These are phyloP conservation scores for Acer saccharum DNA, from an alignment of 345 rosid genomes.

Conservation along the genomic window DNA sequence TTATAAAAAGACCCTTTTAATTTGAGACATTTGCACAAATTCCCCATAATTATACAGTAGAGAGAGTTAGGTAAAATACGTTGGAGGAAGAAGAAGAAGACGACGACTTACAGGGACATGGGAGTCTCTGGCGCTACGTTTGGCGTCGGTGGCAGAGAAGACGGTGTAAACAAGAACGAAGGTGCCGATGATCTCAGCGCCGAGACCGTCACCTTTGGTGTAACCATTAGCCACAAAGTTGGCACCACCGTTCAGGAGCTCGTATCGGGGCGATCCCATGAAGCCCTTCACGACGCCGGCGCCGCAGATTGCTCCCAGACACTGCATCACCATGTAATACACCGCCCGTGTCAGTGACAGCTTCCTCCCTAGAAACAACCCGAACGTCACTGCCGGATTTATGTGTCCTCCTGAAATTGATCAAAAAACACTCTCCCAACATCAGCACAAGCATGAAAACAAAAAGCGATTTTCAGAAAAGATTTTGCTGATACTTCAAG, in stretches of 20 bases:
- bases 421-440: neutral
- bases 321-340: constrained; percentile 58
- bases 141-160: constrained; percentile 64
- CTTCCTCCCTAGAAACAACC: constrained; percentile 54
- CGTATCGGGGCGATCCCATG: constrained; percentile 25
- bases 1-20: neutral
- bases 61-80: neutral
- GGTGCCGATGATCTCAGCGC: constrained; percentile 50
- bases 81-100: too few species aligned
- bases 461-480: neutral
- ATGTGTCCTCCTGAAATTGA: constrained; percentile 47
- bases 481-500: neutral
- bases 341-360: constrained; percentile 50
- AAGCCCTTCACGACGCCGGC: constrained; percentile 60
- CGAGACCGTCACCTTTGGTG: constrained; percentile 53
- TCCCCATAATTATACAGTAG: neutral
- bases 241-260: constrained; percentile 38
- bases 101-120: constrained; percentile 49
- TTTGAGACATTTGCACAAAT: neutral
- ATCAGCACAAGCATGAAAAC: neutral
- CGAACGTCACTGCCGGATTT: constrained; percentile 52
- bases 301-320: constrained; percentile 56
- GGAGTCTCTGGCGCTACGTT: constrained; percentile 59
- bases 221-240: constrained; percentile 39
- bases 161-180: constrained; percentile 54